A percentile compares a stretch with the other conserved stretches of the same genome.
These are phyloP conservation scores for Panellus pusillus DNA, from an alignment of 768 basidiomycete species.

Conservation along the genomic window DNA sequence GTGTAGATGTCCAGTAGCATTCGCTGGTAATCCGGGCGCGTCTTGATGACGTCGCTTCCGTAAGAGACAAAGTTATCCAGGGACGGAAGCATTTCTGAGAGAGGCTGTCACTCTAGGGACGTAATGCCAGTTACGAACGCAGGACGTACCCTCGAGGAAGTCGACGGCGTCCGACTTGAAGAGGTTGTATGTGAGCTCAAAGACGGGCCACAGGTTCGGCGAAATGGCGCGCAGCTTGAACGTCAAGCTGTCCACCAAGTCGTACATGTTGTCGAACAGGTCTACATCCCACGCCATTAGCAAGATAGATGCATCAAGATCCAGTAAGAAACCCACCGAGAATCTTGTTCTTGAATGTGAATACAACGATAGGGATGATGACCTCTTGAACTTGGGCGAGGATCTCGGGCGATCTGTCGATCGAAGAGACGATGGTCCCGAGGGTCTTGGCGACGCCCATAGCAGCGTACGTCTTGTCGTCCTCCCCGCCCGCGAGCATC, in stretches of 20 bases:
- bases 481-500: conserved; percentile 56
- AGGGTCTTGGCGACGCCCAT: conserved; percentile 90
- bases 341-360: conserved; percentile 75
- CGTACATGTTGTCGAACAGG: conserved; percentile 84
- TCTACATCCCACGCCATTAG: conserved; percentile 43
- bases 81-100: conserved; percentile 79
- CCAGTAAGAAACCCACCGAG: conserved; percentile 53
- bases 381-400: conserved; percentile 79
- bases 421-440: conserved; percentile 69
- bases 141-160: conserved; percentile 74
- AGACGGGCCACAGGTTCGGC: conserved; percentile 84
- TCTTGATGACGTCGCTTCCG: conserved; percentile 73
- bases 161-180: conserved; percentile 85
- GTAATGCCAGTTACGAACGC: background rate
- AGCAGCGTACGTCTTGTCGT: conserved; percentile 84
- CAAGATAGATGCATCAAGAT: background rate
- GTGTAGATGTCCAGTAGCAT: conserved; percentile 85
- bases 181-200: conserved; percentile 76
- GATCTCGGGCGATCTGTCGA: conserved; percentile 74
- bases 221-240: conserved; percentile 78
- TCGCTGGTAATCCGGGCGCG: conserved; percentile 70
- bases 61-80: conserved; percentile 89
- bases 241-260: conserved; percentile 80
- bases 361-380: conserved; percentile 73
- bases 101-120: no score